Base-by-base conservation (phyloP, 345 rosid species). In the Populus alba region DNA sequence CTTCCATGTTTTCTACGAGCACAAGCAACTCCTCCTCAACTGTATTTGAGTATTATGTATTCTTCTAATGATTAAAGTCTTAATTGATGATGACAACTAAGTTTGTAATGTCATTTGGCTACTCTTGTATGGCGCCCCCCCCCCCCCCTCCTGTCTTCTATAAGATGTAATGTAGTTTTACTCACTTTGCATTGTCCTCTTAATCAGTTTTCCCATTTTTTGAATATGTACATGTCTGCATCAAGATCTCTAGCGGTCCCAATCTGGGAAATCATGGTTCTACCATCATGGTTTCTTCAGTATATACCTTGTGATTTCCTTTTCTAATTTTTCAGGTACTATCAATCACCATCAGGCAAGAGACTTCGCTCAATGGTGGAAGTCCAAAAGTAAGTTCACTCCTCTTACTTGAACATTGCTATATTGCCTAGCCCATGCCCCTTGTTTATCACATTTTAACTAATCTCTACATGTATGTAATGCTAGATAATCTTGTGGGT, bases 321-420 rank as follows among this genome's bases (percentile, higher is more conserved):
- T 65, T 47, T 59, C 38, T 23, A 22, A 41, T 12, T 78, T 72
- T 85, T 87, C 90, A 95, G 98, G 74, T 93, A 95, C 84, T 93
- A 95, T 55, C 88, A 78, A 77, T 84, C 99, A 68, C 98, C 99
- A 0, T 85, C 96, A 18, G 99, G 98, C 75, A 93, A 95, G 90
- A 92, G 87, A 81, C 90, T 95, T 77, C 97, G 97, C 66, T 93
- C 99, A 18, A 87, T 76, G 87, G 92, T 91, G 29, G 98, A 95
- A 85, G 74, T 95, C 70, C 90, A 90, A 79, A 95, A 90, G 99
- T 95, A 82, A 51, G 91, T 84, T 69, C 45, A 35, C 59, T 53
- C 23, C 59, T 18, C 23, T 53, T 53, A 18, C 31, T 61, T 53
- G 2, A 47, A 72, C 74, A 13, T 25, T 41, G 49, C 25, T 76